Evolutionary conservation across 2,329 filamentous ascomycete species (phyloP).

Genomic region (Alternaria sp.): DNA sequence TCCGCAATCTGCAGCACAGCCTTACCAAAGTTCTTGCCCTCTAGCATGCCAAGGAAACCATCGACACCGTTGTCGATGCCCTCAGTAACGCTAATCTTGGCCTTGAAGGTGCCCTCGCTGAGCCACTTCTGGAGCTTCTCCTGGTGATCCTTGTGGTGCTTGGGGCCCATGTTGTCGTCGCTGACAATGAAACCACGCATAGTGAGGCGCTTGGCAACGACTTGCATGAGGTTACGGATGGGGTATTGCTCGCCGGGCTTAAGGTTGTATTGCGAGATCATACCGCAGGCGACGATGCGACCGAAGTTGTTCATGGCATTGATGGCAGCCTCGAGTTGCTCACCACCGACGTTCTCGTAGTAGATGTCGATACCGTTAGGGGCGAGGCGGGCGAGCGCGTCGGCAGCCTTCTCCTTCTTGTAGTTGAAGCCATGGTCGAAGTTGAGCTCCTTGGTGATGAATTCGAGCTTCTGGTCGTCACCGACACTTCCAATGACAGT

Average conservation of each 20-base stretch:
- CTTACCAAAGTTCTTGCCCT: constrained; percentile 87
- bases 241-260: constrained; percentile 66
- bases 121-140: constrained; percentile 80
- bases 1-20: constrained; percentile 73
- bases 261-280: constrained; percentile 82
- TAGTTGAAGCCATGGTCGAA: constrained; percentile 87
- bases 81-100: constrained; percentile 71
- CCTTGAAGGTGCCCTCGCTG: constrained; percentile 76
- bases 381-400: constrained; percentile 74
- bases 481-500: constrained; percentile 83
- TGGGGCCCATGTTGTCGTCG: constrained; percentile 70
- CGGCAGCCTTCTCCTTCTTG: constrained; percentile 77
- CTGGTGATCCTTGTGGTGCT: constrained; percentile 75
- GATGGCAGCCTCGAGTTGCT: constrained; percentile 74
- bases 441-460: constrained; percentile 71
- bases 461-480: constrained; percentile 80
- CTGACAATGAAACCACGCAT: constrained; percentile 80
- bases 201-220: constrained; percentile 74
- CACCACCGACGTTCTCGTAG: constrained; percentile 82
- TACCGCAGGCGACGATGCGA: constrained; percentile 67
- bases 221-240: constrained; percentile 69
- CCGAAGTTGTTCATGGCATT: constrained; percentile 70
- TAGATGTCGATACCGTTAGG: constrained; percentile 84
- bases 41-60: constrained; percentile 76
- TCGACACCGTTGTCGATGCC: constrained; percentile 81